Conservation (phyloP, 2,329 filamentous ascomycete species). For the Graphiopsis chlorocephala region DNA sequence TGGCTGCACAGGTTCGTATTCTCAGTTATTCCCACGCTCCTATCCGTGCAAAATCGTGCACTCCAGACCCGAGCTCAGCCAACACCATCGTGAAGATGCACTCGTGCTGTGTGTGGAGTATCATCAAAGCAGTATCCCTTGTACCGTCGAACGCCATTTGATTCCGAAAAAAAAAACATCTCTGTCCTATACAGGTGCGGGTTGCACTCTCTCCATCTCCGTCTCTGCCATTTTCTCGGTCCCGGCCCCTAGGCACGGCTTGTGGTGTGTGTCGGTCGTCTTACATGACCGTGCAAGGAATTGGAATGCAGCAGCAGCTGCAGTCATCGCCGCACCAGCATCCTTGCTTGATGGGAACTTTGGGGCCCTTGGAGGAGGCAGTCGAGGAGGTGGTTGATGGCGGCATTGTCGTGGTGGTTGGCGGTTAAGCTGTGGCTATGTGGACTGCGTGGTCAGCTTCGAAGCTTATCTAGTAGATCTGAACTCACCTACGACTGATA, state of each 20-base stretch:
- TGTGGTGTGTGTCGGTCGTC: background rate
- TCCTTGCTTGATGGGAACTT: constrained; percentile 30
- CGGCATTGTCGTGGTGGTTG: constrained; percentile 24
- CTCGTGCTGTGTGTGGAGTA: constrained; percentile 5
- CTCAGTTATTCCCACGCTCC: background rate
- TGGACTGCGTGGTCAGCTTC: background rate
- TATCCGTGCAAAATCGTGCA: background rate
- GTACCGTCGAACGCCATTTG: background rate
- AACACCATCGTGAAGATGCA: background rate
- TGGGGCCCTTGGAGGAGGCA: constrained; percentile 21
- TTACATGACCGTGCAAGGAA: constrained; percentile 28
- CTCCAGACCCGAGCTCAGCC: background rate
- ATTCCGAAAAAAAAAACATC: background rate
- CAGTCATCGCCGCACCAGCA: constrained; percentile 36
- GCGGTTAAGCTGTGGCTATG: background rate
- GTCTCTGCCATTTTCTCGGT: background rate
- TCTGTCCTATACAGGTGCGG: background rate
- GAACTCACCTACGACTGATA: background rate
- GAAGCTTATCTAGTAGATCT: background rate
- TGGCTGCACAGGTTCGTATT: background rate
- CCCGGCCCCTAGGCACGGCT: background rate
- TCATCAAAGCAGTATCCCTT: background rate
- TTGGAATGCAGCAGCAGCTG: constrained; percentile 27
- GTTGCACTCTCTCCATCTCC: background rate
- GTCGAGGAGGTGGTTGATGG: constrained; percentile 28